Evolutionary conservation across 768 basidiomycete species (phyloP).

Genomic region (Asterophora parasitica): DNA sequence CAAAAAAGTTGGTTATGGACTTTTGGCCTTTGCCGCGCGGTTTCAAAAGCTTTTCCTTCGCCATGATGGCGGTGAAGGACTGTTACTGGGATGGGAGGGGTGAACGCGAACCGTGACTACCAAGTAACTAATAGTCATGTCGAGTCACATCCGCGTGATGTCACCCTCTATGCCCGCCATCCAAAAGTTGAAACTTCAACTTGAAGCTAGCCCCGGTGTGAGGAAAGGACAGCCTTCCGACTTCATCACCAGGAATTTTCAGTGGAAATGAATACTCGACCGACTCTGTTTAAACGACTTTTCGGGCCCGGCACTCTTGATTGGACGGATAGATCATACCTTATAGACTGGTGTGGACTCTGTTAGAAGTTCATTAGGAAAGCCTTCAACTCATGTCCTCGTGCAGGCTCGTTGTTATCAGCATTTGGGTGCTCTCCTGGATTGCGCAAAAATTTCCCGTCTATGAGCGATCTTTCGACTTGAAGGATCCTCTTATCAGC

Average conservation of each 20-base stretch:
- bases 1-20: constrained; percentile 52
- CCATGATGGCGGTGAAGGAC: constrained; percentile 33
- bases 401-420: constrained; percentile 31
- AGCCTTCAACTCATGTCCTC: background rate
- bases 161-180: constrained; percentile 17
- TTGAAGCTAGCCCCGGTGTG: too few species aligned
- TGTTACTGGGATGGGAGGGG: constrained; percentile 9
- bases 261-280: constrained; percentile 5
- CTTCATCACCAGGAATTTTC: too few species aligned
- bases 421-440: constrained; percentile 39
- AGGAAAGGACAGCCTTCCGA: too few species aligned
- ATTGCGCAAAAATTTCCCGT: constrained; percentile 34
- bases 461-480: constrained; percentile 46
- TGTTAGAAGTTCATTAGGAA: background rate
- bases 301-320: constrained; percentile 35
- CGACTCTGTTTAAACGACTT: constrained; percentile 17
- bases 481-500: constrained; percentile 48
- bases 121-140: background rate
- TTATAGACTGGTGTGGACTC: constrained; percentile 45
- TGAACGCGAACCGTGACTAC: constrained; percentile 8
- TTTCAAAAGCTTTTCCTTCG: constrained; percentile 38
- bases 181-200: too few species aligned
- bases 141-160: constrained; percentile 19
- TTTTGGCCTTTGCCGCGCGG: constrained; percentile 43
- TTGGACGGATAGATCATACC: constrained; percentile 43